A percentile compares a stretch with the other conserved stretches of the same genome.
phyloP scores from a whole-genome alignment of 768 basidiomycete species.

The Vararia minispora region DNA sequence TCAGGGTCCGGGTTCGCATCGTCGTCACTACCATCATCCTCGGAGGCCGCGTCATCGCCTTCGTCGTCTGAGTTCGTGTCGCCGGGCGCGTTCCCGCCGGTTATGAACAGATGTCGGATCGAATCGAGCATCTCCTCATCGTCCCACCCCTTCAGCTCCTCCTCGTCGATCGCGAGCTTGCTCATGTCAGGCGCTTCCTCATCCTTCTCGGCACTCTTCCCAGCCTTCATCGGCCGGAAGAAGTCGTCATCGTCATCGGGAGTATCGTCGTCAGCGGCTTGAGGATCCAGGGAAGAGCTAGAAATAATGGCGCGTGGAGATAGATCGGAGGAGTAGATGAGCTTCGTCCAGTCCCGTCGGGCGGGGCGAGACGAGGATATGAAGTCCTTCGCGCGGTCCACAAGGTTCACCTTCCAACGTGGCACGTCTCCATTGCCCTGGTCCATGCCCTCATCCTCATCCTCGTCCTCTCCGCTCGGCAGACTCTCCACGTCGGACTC shows the following conservation, averaged over 20 bases:
- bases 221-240: constrained; percentile 45
- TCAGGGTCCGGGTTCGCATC: constrained; percentile 21
- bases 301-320: constrained; percentile 61
- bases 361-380: constrained; percentile 25
- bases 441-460: constrained; percentile 29
- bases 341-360: constrained; percentile 66
- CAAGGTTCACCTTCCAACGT: constrained; percentile 65
- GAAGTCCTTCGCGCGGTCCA: constrained; percentile 36
- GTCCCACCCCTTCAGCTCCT: constrained; percentile 65
- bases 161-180: constrained; percentile 43
- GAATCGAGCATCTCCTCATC: constrained; percentile 79
- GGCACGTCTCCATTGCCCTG: constrained; percentile 38
- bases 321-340: constrained; percentile 67
- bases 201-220: constrained; percentile 18
- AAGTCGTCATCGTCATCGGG: constrained; percentile 58
- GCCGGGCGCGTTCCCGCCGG: constrained; percentile 40
- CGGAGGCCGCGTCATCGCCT: constrained; percentile 30
- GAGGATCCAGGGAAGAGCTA: too few species aligned
- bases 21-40: constrained; percentile 12
- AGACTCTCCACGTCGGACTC: constrained; percentile 33
- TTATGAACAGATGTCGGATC: constrained; percentile 84
- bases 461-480: constrained; percentile 35
- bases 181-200: constrained; percentile 58
- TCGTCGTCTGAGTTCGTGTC: constrained; percentile 25
- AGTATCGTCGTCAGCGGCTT: constrained; percentile 14